Evolutionary conservation across 2,329 filamentous ascomycete species (phyloP), one percentile per base, ranked within the genome.

Genomic region (Fusarium nelsonii): DNA sequence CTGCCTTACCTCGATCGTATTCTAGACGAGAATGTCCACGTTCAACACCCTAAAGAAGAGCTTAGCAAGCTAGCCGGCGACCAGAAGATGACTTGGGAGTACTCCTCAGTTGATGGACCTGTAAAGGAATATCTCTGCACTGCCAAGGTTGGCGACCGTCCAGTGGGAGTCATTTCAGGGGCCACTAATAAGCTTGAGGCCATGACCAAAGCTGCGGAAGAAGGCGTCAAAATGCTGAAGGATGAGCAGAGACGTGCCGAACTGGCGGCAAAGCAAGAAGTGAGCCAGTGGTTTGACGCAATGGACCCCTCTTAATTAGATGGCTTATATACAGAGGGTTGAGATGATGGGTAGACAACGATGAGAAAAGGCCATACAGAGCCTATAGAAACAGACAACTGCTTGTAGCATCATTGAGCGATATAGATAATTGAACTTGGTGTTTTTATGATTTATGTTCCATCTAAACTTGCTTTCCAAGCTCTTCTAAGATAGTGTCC

Each of bases 31-130:
- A 74, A 78, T 1, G 84, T 95, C 4, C 83, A 90, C n/a, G 74
- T 85, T 8, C 74, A 82, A 65, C 88, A 91, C 63, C 88, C 88
- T 1, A 94, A 93, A 77, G 90, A 93, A 75, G 83, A 88, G 60
- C 78, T 97, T 10, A 90, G 91, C 0, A 79, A 84, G 44, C 70
- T 91, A 33, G 88, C 88, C 0, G 84, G 81, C 5, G 78, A 57
- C 3, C 78, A 84, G 57, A 83, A 75, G 30, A 85, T 93, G 0
- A 76, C 80, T 34, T 94, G 93, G 75, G 74, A 77, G 8, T 70
- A 82, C 20, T 77, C 79, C 16, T 65, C 72, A 4, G 49, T 63
- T 5, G 68, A 72, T 14, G 57, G 48, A 1, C 55, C 66, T 1
- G 69, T 75, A 7, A 75, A 58, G 26, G 68, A 71, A 58, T 83